phyloP scores from a whole-genome alignment of 2,329 filamentous ascomycete species.

The Microdochium paspali region DNA sequence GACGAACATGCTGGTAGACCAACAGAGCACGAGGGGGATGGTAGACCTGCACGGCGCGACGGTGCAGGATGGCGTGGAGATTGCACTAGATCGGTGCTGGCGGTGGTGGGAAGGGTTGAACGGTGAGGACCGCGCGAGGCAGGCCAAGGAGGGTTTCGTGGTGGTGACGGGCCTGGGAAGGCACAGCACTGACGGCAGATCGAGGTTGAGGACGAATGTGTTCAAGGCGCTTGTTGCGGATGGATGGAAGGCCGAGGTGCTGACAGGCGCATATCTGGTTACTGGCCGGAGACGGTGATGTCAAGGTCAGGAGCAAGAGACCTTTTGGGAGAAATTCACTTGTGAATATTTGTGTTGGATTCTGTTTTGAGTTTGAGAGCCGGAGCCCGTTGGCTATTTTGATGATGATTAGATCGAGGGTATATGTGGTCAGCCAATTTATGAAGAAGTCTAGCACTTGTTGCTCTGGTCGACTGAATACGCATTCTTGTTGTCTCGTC shows the following conservation, averaged over 20 bases:
- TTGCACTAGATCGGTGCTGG: constrained; percentile 57
- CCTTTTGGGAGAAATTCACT: too few relatives aligned
- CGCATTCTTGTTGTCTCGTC: too few relatives aligned
- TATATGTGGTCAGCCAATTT: too few relatives aligned
- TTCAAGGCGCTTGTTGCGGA: constrained; percentile 63
- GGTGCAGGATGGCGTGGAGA: constrained; percentile 72
- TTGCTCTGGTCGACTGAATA: too few relatives aligned
- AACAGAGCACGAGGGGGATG: constrained; percentile 49
- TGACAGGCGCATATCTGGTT: constrained; percentile 62
- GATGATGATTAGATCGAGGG: too few relatives aligned
- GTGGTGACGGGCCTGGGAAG: constrained; percentile 75
- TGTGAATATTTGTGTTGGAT: neutral
- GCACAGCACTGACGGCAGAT: constrained; percentile 69
- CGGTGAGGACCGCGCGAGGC: constrained; percentile 51
- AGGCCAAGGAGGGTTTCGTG: constrained; percentile 47
- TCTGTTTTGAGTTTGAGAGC: too few relatives aligned
- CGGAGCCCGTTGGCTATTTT: too few relatives aligned
- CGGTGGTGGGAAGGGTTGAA: constrained; percentile 64
- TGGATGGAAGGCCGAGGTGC: constrained; percentile 73
- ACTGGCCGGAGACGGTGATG: constrained; percentile 43
- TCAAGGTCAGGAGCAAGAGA: too few relatives aligned
- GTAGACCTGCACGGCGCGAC: constrained; percentile 80
- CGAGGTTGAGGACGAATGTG: constrained; percentile 72
- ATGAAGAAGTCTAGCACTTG: too few relatives aligned
- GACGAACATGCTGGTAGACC: constrained; percentile 60